Evolutionary conservation across 2,329 filamentous ascomycete species (phyloP), one percentile per base, ranked within the genome.

Genomic region (Alternaria alternata): DNA sequence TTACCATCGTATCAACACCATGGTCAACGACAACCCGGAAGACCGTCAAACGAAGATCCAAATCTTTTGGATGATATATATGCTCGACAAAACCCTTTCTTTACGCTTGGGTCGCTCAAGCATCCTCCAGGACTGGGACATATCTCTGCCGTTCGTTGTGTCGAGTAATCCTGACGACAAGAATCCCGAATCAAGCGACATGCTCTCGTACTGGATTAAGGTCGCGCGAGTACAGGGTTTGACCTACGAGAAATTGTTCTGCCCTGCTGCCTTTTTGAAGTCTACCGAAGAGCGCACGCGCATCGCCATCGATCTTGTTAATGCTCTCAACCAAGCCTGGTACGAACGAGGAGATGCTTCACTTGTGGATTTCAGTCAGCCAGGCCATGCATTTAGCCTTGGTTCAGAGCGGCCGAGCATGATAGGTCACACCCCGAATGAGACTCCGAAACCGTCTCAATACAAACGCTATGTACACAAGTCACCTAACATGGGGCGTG

Each of bases 81-180:
- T 75, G 54, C 69, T 78, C 46, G 78, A 80, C 54, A 80, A 79
- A 59, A 77, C 69, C 7, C 67, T 80, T 8, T 79, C 78, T 1
- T 66, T 80, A 7, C 71, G 76, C 11, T 57, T 79, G 9, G 78
- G 78, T 14, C 73, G 77, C 7, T 75, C 78, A 7, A 72, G 75
- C 16, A 60, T 70, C 9, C 73, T 79, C 26, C 78, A 79, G 53
- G 78, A 80, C 46, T 79, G 75, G 69, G 78, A 80, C 36, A 77
- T 80, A 48, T 74, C 69, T 8, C 53, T 75, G 14, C 74, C 66
- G 6, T 68, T 69, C 39, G 61, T 65, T 16, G 43, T 53, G 8
- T 58, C 62, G 3, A 59, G 55, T 30, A 44, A 61, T 9, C 52
- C 58, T 5, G 32, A 44, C 22, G 44, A 49, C 11, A 46, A 61